Evolutionary conservation across 768 basidiomycete genomes (phyloP).

Genomic region (Lactarius evosmus): DNA sequence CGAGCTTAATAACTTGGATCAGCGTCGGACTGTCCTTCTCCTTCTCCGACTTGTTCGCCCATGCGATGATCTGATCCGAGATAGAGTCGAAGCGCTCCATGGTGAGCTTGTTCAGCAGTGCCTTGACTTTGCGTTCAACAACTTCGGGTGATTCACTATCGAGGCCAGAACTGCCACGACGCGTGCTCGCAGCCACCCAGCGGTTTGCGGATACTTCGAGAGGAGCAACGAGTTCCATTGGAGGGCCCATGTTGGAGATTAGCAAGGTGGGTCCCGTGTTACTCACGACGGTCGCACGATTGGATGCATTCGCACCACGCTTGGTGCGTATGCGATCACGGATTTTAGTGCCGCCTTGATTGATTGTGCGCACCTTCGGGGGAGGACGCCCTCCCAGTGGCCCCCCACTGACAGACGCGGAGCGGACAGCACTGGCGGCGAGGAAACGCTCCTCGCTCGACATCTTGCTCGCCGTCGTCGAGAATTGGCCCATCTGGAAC

Average conservation of each 20-base stretch:
- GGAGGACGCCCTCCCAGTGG: conserved; percentile 51
- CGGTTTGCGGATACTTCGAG: conserved; percentile 77
- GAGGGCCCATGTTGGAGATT: conserved; percentile 35
- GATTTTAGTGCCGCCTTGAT: conserved; percentile 49
- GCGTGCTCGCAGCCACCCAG: conserved; percentile 60
- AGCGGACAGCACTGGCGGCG: conserved; percentile 41
- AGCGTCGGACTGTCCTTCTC: conserved; percentile 93
- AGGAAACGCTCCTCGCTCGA: conserved; percentile 69
- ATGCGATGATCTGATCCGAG: conserved; percentile 89
- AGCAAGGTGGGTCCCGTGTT: conserved; percentile 31
- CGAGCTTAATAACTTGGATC: conserved; percentile 92
- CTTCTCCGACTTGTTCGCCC: conserved; percentile 91
- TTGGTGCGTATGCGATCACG: conserved; percentile 70
- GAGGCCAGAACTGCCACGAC: conserved; percentile 40
- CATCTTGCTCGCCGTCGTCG: conserved; percentile 51
- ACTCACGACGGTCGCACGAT: conserved; percentile 44
- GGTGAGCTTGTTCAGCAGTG: conserved; percentile 90
- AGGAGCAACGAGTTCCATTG: conserved; percentile 69
- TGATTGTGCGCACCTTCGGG: conserved; percentile 61
- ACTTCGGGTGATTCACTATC: conserved; percentile 74
- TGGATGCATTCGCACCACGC: conserved; percentile 77
- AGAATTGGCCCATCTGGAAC: conserved; percentile 68
- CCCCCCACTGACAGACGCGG: conserved; percentile 54
- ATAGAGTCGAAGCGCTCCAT: conserved; percentile 97
- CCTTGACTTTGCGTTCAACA: conserved; percentile 91